Base-by-base conservation (phyloP, 139 green algal genomes). In the Chlamydomonas incerta region DNA sequence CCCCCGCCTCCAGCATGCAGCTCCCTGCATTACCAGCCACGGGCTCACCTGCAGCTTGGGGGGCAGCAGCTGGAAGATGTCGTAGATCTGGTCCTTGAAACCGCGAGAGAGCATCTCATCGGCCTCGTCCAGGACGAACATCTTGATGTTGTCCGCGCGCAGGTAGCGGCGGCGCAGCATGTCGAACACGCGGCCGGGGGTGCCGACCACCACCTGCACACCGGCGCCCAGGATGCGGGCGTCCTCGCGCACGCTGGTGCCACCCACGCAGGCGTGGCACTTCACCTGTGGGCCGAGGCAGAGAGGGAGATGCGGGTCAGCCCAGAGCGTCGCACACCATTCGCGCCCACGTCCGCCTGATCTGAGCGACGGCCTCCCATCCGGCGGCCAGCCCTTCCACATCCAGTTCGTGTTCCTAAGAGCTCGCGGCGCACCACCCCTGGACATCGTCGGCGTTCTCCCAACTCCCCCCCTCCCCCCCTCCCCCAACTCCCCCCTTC, bases 1-100 rank as follows among this genome's bases (percentile, higher is more conserved):
- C 31, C 35, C 9, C 26, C 63, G 26, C 63, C 28, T 69, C 63
- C 15, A 13, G 52, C 52, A 13, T 58, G 13, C 52, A 23, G 13
- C 58, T 29, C 15, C 20, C 58, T 29, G n/a, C n/a, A n/a, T n/a
- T n/a, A n/a, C n/a, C n/a, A n/a, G n/a, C n/a, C n/a, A n/a, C n/a
- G n/a, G 18, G 5, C 90, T 0, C 87, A 98, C 95, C 95, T 99
- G 96, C 77, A 99, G 95, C 96, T 99, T 99, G 74, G 95, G 94
- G 29, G 98, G 98, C 90, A 99, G 94, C 88, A 99, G 95, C 89
- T 94, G 95, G 95, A 99, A 99, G 93, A 99, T 99, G 95, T 99
- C 98, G 88, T 99, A 99, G 88, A 99, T 99, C 93, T 99, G 98
- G 91, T 99, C 98, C 95, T 99, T 99, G 95, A 99, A 99, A 68